Percentiles rank a stretch among this genome's conserved stretches.
These are phyloP conservation scores for Xylaria sp. DNA, from an alignment of 2,329 filamentous ascomycete species.

Conservation along the genomic window DNA sequence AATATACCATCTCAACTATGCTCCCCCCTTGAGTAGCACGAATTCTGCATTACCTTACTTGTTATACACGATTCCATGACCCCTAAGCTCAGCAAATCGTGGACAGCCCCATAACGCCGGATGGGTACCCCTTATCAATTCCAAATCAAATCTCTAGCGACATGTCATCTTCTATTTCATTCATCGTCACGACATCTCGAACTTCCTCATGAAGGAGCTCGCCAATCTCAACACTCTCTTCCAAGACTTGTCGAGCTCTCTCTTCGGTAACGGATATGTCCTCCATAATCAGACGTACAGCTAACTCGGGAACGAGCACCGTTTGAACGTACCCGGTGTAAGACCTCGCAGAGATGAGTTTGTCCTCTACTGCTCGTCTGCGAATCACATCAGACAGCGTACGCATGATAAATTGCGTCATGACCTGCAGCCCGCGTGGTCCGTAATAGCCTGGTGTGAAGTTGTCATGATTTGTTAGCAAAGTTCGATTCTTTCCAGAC, in stretches of 20 bases:
- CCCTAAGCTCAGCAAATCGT: not conserved
- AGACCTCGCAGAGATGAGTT: constrained; percentile 72
- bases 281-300: constrained; percentile 65
- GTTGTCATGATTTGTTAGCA: constrained; percentile 66
- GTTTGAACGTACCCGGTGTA: constrained; percentile 75
- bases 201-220: constrained; percentile 73
- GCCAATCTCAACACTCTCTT: constrained; percentile 74
- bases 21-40: not conserved
- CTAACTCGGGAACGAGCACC: constrained; percentile 80
- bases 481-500: constrained; percentile 67
- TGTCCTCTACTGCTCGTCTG: constrained; percentile 69
- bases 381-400: constrained; percentile 70
- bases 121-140: not conserved
- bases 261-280: constrained; percentile 60
- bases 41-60: not conserved
- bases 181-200: constrained; percentile 60
- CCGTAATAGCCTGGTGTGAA: constrained; percentile 87
- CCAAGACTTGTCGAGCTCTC: constrained; percentile 65
- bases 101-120: not conserved
- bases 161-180: constrained; percentile 43
- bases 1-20: not conserved
- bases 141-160: not conserved
- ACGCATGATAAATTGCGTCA: constrained; percentile 75
- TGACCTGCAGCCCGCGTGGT: constrained; percentile 73
- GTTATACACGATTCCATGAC: constrained; percentile 2